Percentiles rank a stretch among this genome's conserved stretches.
Evolutionary conservation across 495 filamentous ascomycete genomes (phyloP).

Genomic region (Annulohypoxylon nitens): DNA sequence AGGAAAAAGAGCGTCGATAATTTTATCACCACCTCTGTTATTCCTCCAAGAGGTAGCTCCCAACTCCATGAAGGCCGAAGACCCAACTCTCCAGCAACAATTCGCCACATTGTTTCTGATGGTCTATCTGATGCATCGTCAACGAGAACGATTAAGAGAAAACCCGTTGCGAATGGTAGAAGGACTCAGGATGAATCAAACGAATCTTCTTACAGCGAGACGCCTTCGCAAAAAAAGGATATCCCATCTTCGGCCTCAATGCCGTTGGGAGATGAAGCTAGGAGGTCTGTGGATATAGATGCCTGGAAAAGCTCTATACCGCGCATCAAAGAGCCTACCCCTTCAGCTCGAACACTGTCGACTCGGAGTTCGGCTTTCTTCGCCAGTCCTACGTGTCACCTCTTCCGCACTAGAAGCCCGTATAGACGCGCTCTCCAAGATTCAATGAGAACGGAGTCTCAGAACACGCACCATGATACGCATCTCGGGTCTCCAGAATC

Average conservation of each 20-base stretch:
- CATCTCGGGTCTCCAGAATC: slow-evolving; percentile 53
- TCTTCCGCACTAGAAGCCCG: slow-evolving; percentile 67
- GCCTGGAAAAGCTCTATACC: not conserved
- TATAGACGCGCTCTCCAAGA: slow-evolving; percentile 66
- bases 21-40: slow-evolving; percentile 50
- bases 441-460: slow-evolving; percentile 53
- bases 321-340: slow-evolving; percentile 18
- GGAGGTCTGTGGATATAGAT: not conserved
- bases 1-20: slow-evolving; percentile 44
- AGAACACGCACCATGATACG: slow-evolving; percentile 44
- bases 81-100: slow-evolving; percentile 47
- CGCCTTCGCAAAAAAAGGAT: not conserved
- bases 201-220: not conserved
- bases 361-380: slow-evolving; percentile 57
- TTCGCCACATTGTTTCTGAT: slow-evolving; percentile 52
- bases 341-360: slow-evolving; percentile 31
- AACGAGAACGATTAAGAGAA: slow-evolving; percentile 12
- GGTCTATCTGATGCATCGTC: slow-evolving; percentile 30
- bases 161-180: not conserved
- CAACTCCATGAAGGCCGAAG: slow-evolving; percentile 17
- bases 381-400: slow-evolving; percentile 59
- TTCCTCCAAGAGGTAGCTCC: slow-evolving; percentile 52
- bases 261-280: not conserved
- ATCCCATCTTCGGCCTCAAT: slow-evolving; percentile 15
- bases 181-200: slow-evolving; percentile 6